Evolutionary conservation across 371 early-diverging fungal species (phyloP).

Genomic region (Dinochytrium kinnereticum): DNA sequence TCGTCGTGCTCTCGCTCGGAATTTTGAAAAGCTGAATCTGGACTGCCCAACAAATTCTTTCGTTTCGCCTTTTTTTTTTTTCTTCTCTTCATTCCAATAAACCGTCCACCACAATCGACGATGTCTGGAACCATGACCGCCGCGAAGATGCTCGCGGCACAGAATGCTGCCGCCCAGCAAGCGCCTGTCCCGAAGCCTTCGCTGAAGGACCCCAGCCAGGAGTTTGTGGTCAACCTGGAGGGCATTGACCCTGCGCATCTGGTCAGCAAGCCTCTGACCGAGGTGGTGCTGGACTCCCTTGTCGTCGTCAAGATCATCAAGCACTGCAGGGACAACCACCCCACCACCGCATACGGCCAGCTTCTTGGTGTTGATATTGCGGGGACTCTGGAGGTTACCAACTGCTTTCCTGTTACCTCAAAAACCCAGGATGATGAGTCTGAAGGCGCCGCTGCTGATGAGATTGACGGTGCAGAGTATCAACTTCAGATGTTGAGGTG

Average conservation of each 20-base stretch:
- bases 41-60: too few relatives aligned
- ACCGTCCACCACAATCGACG: not conserved
- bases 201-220: slow-evolving; percentile 62
- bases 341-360: slow-evolving; percentile 85
- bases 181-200: not conserved
- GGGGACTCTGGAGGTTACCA: slow-evolving; percentile 87
- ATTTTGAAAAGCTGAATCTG: too few relatives aligned
- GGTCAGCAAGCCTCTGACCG: slow-evolving; percentile 36
- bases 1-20: not conserved
- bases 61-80: too few relatives aligned
- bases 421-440: slow-evolving; percentile 37
- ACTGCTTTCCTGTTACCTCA: slow-evolving; percentile 78
- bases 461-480: slow-evolving; percentile 74
- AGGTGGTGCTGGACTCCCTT: slow-evolving; percentile 52
- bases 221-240: slow-evolving; percentile 52
- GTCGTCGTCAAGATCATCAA: slow-evolving; percentile 94
- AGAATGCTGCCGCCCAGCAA: not conserved
- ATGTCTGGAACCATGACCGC: slow-evolving; percentile 13
- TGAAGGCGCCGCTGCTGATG: slow-evolving; percentile 49
- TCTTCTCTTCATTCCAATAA: too few relatives aligned
- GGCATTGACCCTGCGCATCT: slow-evolving; percentile 48
- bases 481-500: slow-evolving; percentile 91
- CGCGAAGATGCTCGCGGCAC: slow-evolving; percentile 15
- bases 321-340: slow-evolving; percentile 72
- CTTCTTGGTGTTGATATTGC: slow-evolving; percentile 84